A percentile compares a stretch with the other conserved stretches of the same genome.
Conservation (phyloP, 139 green algal species). For the Picochlorum sp. region DNA sequence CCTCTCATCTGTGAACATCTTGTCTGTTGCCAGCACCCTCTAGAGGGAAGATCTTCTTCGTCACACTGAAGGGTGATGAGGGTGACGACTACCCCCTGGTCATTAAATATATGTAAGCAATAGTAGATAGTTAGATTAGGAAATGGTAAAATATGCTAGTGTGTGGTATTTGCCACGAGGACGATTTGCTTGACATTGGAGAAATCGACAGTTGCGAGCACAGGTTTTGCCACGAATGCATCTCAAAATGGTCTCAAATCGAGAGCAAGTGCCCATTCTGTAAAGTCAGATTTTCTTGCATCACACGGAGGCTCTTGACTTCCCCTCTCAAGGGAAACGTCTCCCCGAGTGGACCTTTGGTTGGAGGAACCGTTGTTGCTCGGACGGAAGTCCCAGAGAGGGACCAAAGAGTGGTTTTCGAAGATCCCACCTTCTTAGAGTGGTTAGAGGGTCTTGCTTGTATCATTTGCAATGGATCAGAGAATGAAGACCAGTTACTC, state of each 20-base stretch:
- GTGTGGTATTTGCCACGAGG: conserved; percentile 47
- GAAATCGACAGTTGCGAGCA: conserved; percentile 49
- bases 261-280: conserved; percentile 61
- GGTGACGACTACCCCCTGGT: too few relatives aligned
- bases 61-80: too few relatives aligned
- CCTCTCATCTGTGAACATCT: too few relatives aligned
- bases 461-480: conserved; percentile 30
- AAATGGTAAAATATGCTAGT: conserved; percentile 2
- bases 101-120: too few relatives aligned
- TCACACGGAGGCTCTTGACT: conserved; percentile 39
- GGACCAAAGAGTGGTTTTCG: conserved; percentile 35
- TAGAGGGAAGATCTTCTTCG: too few relatives aligned
- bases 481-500: conserved; percentile 52
- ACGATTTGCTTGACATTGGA: conserved; percentile 34
- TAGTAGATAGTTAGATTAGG: too few relatives aligned
- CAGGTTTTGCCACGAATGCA: conserved; percentile 61
- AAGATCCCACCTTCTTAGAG: conserved; percentile 26
- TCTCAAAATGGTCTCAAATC: conserved; percentile 47
- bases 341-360: conserved; percentile 3
- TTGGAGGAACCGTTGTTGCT: conserved; percentile 21
- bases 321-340: neutral
- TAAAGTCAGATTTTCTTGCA: conserved; percentile 50
- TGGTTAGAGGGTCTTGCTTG: conserved; percentile 33
- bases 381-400: conserved; percentile 20
- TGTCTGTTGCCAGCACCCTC: too few relatives aligned